Evolutionary conservation across 768 basidiomycete genomes (phyloP).

Genomic region (Fomitopsis pulvina): DNA sequence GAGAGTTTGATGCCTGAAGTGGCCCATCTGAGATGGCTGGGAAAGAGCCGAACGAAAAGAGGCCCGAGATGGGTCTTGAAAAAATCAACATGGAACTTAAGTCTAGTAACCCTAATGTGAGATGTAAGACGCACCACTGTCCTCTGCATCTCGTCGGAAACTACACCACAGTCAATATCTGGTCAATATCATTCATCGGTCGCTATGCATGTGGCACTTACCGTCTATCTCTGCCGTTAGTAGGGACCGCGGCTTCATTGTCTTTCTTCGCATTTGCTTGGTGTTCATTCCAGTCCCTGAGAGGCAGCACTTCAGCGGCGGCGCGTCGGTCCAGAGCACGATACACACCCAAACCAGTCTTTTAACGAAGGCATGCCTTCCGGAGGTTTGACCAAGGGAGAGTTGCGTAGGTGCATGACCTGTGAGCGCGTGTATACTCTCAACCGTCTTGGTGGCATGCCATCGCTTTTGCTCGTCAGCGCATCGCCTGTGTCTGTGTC

Average conservation of each 20-base stretch:
- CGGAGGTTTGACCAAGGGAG: slow-evolving; percentile 69
- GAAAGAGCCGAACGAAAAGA: slow-evolving; percentile 66
- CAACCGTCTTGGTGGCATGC: slow-evolving; percentile 36
- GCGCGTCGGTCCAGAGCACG: background rate
- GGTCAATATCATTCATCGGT: background rate
- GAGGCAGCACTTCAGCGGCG: slow-evolving; percentile 11
- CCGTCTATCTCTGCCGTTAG: slow-evolving; percentile 63
- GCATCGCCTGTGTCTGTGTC: slow-evolving; percentile 17
- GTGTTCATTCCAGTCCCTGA: slow-evolving; percentile 54
- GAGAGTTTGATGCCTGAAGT: slow-evolving; percentile 84
- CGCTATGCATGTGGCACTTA: slow-evolving; percentile 17
- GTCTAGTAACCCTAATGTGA: background rate
- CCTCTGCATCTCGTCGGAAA: slow-evolving; percentile 72
- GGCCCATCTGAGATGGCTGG: slow-evolving; percentile 90
- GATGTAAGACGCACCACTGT: slow-evolving; percentile 43
- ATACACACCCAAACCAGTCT: slow-evolving; percentile 82
- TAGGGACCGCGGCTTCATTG: slow-evolving; percentile 44
- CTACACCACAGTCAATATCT: slow-evolving; percentile 32
- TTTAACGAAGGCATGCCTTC: slow-evolving; percentile 74
- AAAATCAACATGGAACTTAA: background rate
- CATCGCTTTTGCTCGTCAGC: slow-evolving; percentile 25
- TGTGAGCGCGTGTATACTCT: slow-evolving; percentile 66
- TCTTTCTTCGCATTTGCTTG: slow-evolving; percentile 58
- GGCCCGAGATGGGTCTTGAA: slow-evolving; percentile 38
- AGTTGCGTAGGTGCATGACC: slow-evolving; percentile 60